Base-by-base conservation (phyloP, 805 yeast genomes). In the Metschnikowia vanudenii region DNA sequence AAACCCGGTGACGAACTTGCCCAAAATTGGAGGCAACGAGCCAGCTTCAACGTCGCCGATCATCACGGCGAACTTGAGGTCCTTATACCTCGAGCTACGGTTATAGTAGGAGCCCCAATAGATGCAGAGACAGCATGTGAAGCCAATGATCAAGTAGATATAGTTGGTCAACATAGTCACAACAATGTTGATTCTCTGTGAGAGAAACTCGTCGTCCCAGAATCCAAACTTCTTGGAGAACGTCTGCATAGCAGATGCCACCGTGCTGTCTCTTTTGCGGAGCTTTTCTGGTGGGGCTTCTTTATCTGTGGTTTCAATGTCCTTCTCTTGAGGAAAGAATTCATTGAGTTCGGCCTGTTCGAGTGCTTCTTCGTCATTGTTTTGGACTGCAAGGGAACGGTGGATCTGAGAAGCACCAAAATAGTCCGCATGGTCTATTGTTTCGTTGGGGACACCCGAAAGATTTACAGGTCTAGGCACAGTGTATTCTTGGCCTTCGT, bases 31-130 rank as follows among this genome's bases (percentile, higher is more conserved):
- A 4, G 66, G 62, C 18, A 63, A 44, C 4, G 47, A 40, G 3
- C 57, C 62, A 2, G 51, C 52, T 16, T 50, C 52, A 19, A 43
- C 42, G 39, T 67, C 72, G 2, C 62, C 71, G 33, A 58, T 49
- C 20, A 64, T 45, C 4, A 67, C 62, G 3, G 59, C 64, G 42
- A 55, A 63, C 16, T 60, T 51, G 22, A 65, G 40, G 39, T 61
- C 49, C 39, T 50, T 52, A 44, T 50, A 64, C 8, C 62, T 49
- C 8, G 51, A 30, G 3, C 48, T 34, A 16, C 69, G 51, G 29
- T 56, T 41, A 32, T 54, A 62, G 51, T 63, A 65, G 1, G 63
- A 50, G 10, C 69, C 70, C 69, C 69, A 65, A 44, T 65, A 67
- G n/a, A 66, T 50, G 42, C 62, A 60, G 8, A 67, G 55, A 1